Conservation (phyloP, 2,329 filamentous ascomycete genomes). For the Cadophora sp. region DNA sequence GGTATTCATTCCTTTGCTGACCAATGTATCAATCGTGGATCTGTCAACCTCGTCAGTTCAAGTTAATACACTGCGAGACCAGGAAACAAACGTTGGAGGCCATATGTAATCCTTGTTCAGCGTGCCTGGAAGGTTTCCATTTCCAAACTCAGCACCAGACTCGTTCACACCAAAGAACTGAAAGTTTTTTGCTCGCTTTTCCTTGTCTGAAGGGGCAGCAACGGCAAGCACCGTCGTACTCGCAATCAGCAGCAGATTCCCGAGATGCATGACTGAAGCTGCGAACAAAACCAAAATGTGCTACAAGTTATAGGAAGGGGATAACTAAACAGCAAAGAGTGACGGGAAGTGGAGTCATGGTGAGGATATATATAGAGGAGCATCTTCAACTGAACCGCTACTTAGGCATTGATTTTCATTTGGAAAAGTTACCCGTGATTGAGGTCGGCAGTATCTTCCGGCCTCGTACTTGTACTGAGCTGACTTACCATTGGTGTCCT, state of each 20-base stretch:
- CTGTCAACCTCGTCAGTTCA: not conserved
- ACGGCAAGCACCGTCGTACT: slow-evolving; percentile 34
- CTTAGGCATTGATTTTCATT: slow-evolving; percentile 2
- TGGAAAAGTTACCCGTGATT: not conserved
- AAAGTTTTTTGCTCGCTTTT: slow-evolving; percentile 35
- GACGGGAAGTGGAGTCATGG: not conserved
- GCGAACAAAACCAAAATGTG: not conserved
- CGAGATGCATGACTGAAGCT: slow-evolving; percentile 29
- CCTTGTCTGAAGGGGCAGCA: slow-evolving; percentile 36
- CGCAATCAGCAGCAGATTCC: slow-evolving; percentile 29
- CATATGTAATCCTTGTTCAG: slow-evolving; percentile 66
- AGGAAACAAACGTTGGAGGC: slow-evolving; percentile 51
- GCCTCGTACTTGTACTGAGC: not conserved
- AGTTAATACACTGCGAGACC: not conserved
- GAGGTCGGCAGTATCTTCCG: not conserved
- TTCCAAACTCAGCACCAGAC: slow-evolving; percentile 68
- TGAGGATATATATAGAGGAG: not conserved
- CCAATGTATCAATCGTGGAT: slow-evolving; percentile 34
- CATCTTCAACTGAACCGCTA: not conserved
- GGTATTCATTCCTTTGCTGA: slow-evolving; percentile 36
- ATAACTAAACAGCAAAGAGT: not conserved
- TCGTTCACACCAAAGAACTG: slow-evolving; percentile 45
- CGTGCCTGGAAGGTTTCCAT: slow-evolving; percentile 59
- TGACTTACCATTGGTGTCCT: not conserved
- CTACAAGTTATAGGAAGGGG: not conserved